Base-by-base conservation (phyloP, 208 protist species). In the Wallacemonas sp. region DNA sequence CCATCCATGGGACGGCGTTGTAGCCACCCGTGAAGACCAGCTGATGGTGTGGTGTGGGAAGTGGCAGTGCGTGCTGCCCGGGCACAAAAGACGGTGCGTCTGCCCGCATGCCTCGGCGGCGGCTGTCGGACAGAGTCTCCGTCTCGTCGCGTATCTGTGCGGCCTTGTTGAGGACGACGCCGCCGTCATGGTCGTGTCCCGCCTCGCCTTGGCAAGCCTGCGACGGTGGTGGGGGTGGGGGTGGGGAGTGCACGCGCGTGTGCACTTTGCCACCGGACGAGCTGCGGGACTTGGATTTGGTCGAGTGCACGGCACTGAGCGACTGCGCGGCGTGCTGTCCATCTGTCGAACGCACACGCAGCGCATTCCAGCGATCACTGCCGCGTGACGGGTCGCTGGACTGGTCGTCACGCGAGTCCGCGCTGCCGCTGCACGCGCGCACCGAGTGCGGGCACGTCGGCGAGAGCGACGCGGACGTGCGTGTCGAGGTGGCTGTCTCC, bases 381-480 rank as follows among this genome's bases (percentile, higher is more conserved):
- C 17, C 44, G n/a, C 41, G 41, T 17, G 41, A 47, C 19, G 21
- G 21, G 47, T 33, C 47, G 26, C 6, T 8, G 47, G 21, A 4
- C 21, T 6, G 43, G 11, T 19, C 2, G 16, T 32, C 26, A 0
- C 26, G 2, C 47, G 44, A 49, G 19, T 49, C 44, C 6, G 9
- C 47, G 16, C 8, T 30, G 24, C 21, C 47, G 17, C 47, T 55
- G 26, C 17, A 23, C 47, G 4, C 47, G n/a, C 23, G n/a, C 26
- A 19, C 32, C 2, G 52, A 17, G 52, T 58, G 52, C 5, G 52
- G 52, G 29, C 34, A 21, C 32, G 52, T 58, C n/a, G 52, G 52
- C 16, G 52, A 58, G 4, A 58, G 32, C 5, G 52, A 58, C 14
- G 38, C 17, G 4, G 52, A 24, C 17, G 52, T 58, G 29, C 4